Evolutionary conservation across 2,329 filamentous ascomycete species (phyloP).

Genomic region (Ophiostoma ips): DNA sequence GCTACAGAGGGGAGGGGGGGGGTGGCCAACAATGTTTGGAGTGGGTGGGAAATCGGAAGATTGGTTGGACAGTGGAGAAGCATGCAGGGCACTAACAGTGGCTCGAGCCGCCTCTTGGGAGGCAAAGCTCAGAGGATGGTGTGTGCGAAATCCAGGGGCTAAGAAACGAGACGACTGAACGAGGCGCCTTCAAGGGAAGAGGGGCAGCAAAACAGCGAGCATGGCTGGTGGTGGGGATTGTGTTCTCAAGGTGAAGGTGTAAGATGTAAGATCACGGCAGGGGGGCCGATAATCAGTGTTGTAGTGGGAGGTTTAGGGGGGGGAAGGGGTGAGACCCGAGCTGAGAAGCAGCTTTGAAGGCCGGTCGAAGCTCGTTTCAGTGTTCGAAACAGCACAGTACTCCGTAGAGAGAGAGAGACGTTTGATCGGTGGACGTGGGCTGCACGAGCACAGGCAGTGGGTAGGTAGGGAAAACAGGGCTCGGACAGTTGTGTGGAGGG

Average conservation of each 20-base stretch:
- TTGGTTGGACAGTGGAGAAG: conserved; percentile 8
- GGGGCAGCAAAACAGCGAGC: too few species aligned
- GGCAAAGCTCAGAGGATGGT: background rate
- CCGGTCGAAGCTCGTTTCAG: too few species aligned
- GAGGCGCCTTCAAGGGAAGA: too few species aligned
- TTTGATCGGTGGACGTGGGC: too few species aligned
- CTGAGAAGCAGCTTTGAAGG: background rate
- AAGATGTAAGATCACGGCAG: background rate
- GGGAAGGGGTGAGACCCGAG: background rate
- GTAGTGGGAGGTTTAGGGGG: too few species aligned
- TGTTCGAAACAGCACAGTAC: too few species aligned
- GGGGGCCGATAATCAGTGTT: too few species aligned
- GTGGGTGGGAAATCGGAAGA: conserved; percentile 8
- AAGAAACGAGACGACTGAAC: background rate
- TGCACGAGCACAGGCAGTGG: background rate
- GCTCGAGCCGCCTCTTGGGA: conserved; percentile 10
- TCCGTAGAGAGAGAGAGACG: too few species aligned
- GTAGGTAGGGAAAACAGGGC: background rate
- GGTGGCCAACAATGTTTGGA: conserved; percentile 4
- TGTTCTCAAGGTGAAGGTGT: background rate
- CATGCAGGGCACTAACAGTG: conserved; percentile 6
- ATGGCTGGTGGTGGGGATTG: background rate
- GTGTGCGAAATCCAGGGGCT: conserved; percentile 4
- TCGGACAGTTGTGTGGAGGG: background rate
- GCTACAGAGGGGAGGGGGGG: background rate